Percentiles rank a stretch among this genome's conserved stretches.
Evolutionary conservation across 139 green algal genomes (phyloP).

Genomic region (Coelastrella sp.): DNA sequence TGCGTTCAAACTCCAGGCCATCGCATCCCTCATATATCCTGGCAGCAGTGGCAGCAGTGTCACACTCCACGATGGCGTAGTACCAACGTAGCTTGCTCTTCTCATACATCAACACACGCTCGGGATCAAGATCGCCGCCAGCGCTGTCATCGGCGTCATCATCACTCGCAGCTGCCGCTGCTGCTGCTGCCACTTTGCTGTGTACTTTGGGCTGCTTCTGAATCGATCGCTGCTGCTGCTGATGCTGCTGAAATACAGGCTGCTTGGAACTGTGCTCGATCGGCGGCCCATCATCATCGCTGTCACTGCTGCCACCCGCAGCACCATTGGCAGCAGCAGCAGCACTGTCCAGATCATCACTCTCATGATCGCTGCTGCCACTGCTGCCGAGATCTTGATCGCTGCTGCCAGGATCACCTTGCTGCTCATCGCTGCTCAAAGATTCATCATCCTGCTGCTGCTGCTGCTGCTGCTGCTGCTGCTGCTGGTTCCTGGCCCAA

Average conservation of each 20-base stretch:
- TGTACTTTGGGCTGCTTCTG: slow-evolving; percentile 6
- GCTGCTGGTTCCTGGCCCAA: background rate
- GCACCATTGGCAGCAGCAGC: background rate
- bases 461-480: too few species aligned
- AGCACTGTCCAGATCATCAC: background rate
- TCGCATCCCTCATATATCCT: slow-evolving; percentile 92
- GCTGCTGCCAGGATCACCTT: background rate
- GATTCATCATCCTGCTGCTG: background rate
- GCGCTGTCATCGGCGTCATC: slow-evolving; percentile 30
- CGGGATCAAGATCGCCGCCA: slow-evolving; percentile 69
- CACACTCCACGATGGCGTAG: slow-evolving; percentile 92
- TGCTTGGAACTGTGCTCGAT: slow-evolving; percentile 39
- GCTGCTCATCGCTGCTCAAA: background rate
- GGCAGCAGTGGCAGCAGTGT: slow-evolving; percentile 74
- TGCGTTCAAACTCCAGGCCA: slow-evolving; percentile 89
- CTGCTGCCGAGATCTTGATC: background rate
- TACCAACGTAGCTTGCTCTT: slow-evolving; percentile 83
- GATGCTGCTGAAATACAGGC: slow-evolving; percentile 15
- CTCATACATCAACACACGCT: slow-evolving; percentile 89
- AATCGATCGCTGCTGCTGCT: slow-evolving; percentile 19
- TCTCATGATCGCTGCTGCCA: background rate
- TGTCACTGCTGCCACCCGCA: slow-evolving; percentile 20
- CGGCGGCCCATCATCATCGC: slow-evolving; percentile 21
- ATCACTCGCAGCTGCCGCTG: slow-evolving; percentile 27
- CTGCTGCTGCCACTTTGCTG: background rate